phyloP scores from a whole-genome alignment of 306 rosid species.

The Acacia acuminata region DNA sequence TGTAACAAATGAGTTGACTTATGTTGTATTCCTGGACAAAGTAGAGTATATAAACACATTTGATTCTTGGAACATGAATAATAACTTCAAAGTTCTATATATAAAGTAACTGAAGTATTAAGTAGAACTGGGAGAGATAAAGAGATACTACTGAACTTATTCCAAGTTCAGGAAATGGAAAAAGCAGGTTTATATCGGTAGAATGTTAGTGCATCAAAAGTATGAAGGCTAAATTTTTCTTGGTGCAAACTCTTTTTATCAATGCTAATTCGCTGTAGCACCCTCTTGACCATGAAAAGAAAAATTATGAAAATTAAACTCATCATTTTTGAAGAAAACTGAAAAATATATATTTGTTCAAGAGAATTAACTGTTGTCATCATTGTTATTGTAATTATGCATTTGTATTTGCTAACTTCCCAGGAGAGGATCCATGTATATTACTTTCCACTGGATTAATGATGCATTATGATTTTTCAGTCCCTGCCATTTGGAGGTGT shows the following conservation, averaged over 20 bases:
- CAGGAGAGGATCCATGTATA: background rate
- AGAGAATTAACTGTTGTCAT: background rate
- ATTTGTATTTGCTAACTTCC: background rate
- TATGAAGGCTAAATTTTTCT: background rate
- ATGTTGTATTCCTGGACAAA: background rate
- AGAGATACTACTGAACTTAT: background rate
- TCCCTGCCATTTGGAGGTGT: constrained; percentile 97
- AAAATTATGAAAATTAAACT: background rate
- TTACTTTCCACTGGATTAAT: constrained; percentile 17
- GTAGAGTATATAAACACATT: background rate
- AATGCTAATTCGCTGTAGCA: background rate
- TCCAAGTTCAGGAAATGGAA: constrained; percentile 6
- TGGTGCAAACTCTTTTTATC: background rate
- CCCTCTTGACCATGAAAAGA: background rate
- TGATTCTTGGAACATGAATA: background rate
- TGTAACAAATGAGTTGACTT: background rate
- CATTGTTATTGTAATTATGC: background rate
- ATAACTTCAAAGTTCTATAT: background rate
- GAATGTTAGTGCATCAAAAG: background rate
- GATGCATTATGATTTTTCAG: constrained; percentile 52
- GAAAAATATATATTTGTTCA: background rate
- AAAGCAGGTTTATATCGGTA: constrained; percentile 11
- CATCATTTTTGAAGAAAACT: background rate
- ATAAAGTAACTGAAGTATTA: background rate
- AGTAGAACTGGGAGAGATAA: background rate